These are phyloP conservation scores for Nicotiana paniculata DNA, from an alignment of 257 asterid species.

Conservation along the genomic window DNA sequence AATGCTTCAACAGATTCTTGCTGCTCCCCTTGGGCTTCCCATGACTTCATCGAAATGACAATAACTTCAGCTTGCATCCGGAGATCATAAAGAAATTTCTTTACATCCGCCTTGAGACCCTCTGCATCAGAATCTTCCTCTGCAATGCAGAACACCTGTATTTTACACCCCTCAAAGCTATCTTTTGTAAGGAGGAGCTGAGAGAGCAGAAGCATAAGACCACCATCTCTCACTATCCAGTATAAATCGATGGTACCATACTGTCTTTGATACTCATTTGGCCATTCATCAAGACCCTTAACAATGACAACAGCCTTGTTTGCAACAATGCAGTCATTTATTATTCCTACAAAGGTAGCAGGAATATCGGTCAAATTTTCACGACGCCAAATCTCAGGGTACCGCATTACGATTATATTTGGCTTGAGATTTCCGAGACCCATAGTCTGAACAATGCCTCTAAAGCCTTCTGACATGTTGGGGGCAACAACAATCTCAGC, in stretches of 20 bases:
- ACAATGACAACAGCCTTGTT: slow-evolving; percentile 95
- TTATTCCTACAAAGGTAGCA: slow-evolving; percentile 79
- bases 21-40: slow-evolving; percentile 72
- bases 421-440: slow-evolving; percentile 98
- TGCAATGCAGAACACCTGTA: slow-evolving; percentile 91
- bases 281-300: slow-evolving; percentile 98
- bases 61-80: slow-evolving; percentile 98
- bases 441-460: slow-evolving; percentile 96
- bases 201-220: slow-evolving; percentile 93
- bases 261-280: slow-evolving; percentile 90
- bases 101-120: slow-evolving; percentile 81
- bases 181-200: slow-evolving; percentile 91
- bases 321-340: slow-evolving; percentile 93
- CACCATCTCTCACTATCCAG: slow-evolving; percentile 98
- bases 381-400: slow-evolving; percentile 97
- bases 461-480: slow-evolving; percentile 84
- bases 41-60: slow-evolving; percentile 85
- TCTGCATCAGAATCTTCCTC: slow-evolving; percentile 97
- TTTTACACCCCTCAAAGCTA: slow-evolving; percentile 93
- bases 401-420: slow-evolving; percentile 86
- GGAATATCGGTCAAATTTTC: slow-evolving; percentile 87
- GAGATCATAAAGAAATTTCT: slow-evolving; percentile 86
- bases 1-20: slow-evolving; percentile 84
- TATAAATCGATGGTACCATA: slow-evolving; percentile 90
- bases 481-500: slow-evolving; percentile 97